These are phyloP conservation scores for Malus hybrid DNA, from an alignment of 331 rosid species.

Conservation along the genomic window DNA sequence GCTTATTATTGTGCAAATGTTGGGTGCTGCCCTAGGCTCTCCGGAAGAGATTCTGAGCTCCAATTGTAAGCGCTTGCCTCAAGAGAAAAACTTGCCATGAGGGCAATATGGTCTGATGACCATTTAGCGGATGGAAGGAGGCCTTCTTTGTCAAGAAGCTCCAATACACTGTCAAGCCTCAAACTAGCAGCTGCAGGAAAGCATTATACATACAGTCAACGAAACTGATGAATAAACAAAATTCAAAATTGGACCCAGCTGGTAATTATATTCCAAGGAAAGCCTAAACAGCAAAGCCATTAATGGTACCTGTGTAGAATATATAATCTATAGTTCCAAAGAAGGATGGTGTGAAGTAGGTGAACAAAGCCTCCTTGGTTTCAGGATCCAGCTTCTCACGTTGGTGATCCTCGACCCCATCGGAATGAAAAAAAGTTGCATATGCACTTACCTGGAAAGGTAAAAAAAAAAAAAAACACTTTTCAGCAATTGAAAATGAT, in stretches of 20 bases:
- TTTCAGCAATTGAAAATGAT: not conserved
- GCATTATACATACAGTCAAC: not conserved
- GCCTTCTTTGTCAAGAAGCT: constrained; percentile 11
- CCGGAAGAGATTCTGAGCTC: no score
- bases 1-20: not conserved
- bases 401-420: not conserved
- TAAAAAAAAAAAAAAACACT: not conserved
- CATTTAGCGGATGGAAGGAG: constrained; percentile 23
- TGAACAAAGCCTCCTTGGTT: constrained; percentile 16
- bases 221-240: not conserved
- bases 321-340: constrained; percentile 23
- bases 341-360: not conserved
- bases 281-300: not conserved
- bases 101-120: constrained; percentile 33
- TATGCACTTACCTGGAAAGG: constrained; percentile 24
- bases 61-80: no score
- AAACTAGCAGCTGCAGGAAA: constrained; percentile 15
- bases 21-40: no score
- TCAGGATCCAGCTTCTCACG: not conserved
- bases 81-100: constrained; percentile 8
- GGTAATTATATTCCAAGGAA: not conserved
- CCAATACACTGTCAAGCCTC: constrained; percentile 26
- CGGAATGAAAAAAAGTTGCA: not conserved
- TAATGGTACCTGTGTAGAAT: constrained; percentile 21
- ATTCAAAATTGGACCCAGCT: not conserved